Conservation (phyloP, 2,329 filamentous ascomycete genomes). For the Colletotrichum sp. region DNA sequence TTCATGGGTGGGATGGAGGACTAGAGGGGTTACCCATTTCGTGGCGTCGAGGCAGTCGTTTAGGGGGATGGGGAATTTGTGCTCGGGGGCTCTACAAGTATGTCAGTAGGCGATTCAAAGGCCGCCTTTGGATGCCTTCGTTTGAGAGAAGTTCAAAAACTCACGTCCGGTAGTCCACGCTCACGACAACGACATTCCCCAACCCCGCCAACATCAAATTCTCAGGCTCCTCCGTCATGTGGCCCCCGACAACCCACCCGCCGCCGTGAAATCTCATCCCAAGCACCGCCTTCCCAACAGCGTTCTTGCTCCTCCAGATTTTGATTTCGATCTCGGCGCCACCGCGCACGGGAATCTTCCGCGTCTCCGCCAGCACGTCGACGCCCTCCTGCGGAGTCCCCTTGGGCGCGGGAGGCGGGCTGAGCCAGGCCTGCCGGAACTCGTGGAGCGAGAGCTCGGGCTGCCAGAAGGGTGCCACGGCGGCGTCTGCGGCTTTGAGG, state of each 20-base stretch:
- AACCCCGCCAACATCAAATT: conserved; percentile 36
- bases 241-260: conserved; percentile 37
- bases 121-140: too few relatives aligned
- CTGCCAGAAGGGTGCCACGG: conserved; percentile 31
- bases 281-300: conserved; percentile 23
- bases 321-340: conserved; percentile 39
- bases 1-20: neutral
- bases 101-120: too few relatives aligned
- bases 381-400: conserved; percentile 36
- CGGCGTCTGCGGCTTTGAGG: conserved; percentile 29
- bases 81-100: conserved; percentile 36
- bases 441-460: conserved; percentile 29
- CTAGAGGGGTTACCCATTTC: conserved; percentile 35
- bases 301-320: conserved; percentile 32
- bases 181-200: conserved; percentile 39
- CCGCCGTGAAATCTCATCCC: conserved; percentile 43
- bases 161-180: conserved; percentile 42
- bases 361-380: conserved; percentile 35
- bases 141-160: neutral
- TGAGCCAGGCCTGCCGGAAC: conserved; percentile 32
- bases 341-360: conserved; percentile 35
- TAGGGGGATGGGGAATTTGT: conserved; percentile 36
- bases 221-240: conserved; percentile 39
- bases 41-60: conserved; percentile 42
- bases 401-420: conserved; percentile 25